These are phyloP conservation scores for Ogataea siamensis DNA, from an alignment of 805 yeast genomes.

Conservation along the genomic window DNA sequence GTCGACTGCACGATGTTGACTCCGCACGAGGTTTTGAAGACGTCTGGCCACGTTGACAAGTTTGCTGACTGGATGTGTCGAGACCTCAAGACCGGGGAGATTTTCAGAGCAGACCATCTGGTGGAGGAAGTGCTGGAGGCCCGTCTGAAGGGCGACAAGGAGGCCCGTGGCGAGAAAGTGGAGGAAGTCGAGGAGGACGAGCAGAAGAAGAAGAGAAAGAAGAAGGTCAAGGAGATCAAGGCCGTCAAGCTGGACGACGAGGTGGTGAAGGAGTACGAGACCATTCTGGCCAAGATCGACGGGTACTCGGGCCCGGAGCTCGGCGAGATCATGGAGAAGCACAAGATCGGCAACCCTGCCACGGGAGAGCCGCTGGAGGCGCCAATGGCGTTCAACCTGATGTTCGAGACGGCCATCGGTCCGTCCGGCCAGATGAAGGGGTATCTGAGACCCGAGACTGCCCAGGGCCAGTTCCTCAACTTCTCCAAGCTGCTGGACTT, in stretches of 20 bases:
- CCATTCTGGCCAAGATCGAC: slow-evolving; percentile 87
- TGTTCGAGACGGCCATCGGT: slow-evolving; percentile 99
- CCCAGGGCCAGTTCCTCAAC: slow-evolving; percentile 98
- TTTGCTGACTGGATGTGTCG: slow-evolving; percentile 99
- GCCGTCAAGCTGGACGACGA: slow-evolving; percentile 82
- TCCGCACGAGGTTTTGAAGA: slow-evolving; percentile 95
- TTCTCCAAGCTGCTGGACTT: slow-evolving; percentile 89
- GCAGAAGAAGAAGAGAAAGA: slow-evolving; percentile 86
- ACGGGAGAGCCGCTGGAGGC: slow-evolving; percentile 83
- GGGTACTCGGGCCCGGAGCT: slow-evolving; percentile 91
- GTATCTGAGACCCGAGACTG: slow-evolving; percentile 97
- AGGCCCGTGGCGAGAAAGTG: slow-evolving; percentile 83
- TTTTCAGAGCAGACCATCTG: slow-evolving; percentile 96
- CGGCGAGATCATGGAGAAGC: slow-evolving; percentile 81
- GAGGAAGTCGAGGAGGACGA: slow-evolving; percentile 67
- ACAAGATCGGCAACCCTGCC: slow-evolving; percentile 87
- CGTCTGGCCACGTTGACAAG: slow-evolving; percentile 99
- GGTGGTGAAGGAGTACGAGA: slow-evolving; percentile 77
- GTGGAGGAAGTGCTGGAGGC: slow-evolving; percentile 97
- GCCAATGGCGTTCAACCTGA: slow-evolving; percentile 93
- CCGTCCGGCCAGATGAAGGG: slow-evolving; percentile 97
- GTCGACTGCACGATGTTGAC: slow-evolving; percentile 98
- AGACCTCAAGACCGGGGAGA: slow-evolving; percentile 94
- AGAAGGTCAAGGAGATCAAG: slow-evolving; percentile 94
- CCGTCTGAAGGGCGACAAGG: slow-evolving; percentile 93